Percentiles rank a stretch among this genome's conserved stretches.
Evolutionary conservation across 257 asterid species (phyloP).

Genomic region (Cruciata laevipes): DNA sequence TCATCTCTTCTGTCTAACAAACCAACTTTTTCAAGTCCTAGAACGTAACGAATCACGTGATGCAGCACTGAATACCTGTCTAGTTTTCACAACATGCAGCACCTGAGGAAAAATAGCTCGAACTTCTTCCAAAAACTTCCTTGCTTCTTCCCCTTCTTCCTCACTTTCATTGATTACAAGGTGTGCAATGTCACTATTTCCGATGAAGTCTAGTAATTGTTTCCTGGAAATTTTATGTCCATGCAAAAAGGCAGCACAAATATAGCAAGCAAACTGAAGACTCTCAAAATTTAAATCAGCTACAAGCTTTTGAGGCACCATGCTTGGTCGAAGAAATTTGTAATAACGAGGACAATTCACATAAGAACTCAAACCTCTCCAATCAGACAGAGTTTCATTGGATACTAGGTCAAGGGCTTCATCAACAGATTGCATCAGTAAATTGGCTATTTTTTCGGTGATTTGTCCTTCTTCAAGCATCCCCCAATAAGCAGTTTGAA

Average conservation of each 20-base stretch:
- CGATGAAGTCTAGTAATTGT: constrained; percentile 72
- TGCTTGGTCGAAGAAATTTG: constrained; percentile 62
- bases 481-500: constrained; percentile 95
- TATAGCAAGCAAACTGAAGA: constrained; percentile 74
- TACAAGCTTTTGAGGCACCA: constrained; percentile 61
- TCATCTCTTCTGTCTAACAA: constrained; percentile 79
- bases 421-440: constrained; percentile 88
- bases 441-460: constrained; percentile 44
- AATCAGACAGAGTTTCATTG: constrained; percentile 61
- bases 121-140: constrained; percentile 71
- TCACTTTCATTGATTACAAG: constrained; percentile 71
- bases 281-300: constrained; percentile 72
- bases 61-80: constrained; percentile 88
- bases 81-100: constrained; percentile 81
- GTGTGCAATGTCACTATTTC: constrained; percentile 75
- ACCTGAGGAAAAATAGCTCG: constrained; percentile 96
- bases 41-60: constrained; percentile 67
- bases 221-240: constrained; percentile 79
- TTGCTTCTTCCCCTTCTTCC: constrained; percentile 84
- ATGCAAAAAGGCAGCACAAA: constrained; percentile 93
- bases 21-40: constrained; percentile 87
- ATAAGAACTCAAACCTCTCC: constrained; percentile 66
- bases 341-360: constrained; percentile 65
- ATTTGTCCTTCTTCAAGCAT: constrained; percentile 99
- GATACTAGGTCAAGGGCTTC: constrained; percentile 80